Conservation (phyloP, 148 eudicot genomes). For the Amaranthus cruentus region DNA sequence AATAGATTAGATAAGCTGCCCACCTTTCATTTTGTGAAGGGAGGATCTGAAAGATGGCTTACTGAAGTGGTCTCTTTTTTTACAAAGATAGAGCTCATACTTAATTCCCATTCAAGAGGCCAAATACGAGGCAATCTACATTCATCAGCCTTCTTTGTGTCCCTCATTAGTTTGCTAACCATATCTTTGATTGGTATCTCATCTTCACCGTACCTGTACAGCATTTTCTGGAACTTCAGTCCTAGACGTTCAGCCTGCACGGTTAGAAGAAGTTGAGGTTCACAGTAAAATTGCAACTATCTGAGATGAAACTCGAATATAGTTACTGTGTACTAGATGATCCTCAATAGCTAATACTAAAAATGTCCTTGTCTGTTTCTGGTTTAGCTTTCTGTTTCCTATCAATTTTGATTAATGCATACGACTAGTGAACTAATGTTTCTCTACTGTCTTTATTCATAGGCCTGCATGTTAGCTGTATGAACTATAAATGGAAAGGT, state of each 20-base stretch:
- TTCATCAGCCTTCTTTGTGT: conserved; percentile 49
- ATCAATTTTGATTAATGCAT: background rate
- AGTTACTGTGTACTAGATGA: background rate
- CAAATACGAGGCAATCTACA: conserved; percentile 54
- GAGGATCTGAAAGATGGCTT: background rate
- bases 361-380: background rate
- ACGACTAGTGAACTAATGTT: background rate
- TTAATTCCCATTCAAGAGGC: conserved; percentile 52
- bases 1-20: background rate
- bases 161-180: conserved; percentile 58
- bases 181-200: conserved; percentile 52
- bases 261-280: background rate
- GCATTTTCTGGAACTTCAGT: conserved; percentile 35
- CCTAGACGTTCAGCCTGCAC: conserved; percentile 50
- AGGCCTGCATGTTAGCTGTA: background rate
- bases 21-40: background rate
- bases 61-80: conserved; percentile 63
- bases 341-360: conserved; percentile 5
- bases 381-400: background rate
- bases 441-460: background rate
- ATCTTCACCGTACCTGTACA: conserved; percentile 30
- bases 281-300: background rate
- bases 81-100: conserved; percentile 63
- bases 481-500: conserved; percentile 13
- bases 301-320: background rate